Evolutionary conservation across 306 rosid genomes (phyloP), one percentile per base, ranked within the genome.

Genomic region (Astragalus membranaceus): DNA sequence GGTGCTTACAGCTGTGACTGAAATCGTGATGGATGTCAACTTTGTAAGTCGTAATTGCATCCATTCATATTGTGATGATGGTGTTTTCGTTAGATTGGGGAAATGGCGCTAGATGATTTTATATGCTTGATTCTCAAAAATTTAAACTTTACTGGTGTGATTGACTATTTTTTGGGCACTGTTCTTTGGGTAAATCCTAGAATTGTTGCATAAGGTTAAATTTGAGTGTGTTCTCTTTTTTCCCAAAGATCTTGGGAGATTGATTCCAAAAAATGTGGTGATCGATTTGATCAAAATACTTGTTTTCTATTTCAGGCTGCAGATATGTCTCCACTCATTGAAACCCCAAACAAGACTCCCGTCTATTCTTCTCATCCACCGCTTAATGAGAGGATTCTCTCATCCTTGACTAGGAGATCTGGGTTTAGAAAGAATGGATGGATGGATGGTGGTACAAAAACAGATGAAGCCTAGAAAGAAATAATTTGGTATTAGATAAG

Each of bases 321-420:
- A 78, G 87, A 32, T 6, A 94, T 90, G 95, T 56, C 81, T 84
- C 94, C 96, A 54, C 94, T 94, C 8, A 91, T 84, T 64, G 87
- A 70, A 81, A 80, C 87, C 42, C 79, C 83, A 6, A 80, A 14
- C 88, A 87, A 84, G 68, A 62, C 66, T 69, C 35, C 44, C 2
- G 39, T 5, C 62, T 64, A 74, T 16, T 23, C 85, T 55, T 23
- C n/a, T n/a, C n/a, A n/a, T n/a, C n/a, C n/a, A n/a, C n/a, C n/a
- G n/a, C n/a, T n/a, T n/a, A n/a, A n/a, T n/a, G n/a, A n/a, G n/a
- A n/a, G n/a, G n/a, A n/a, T n/a, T n/a, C n/a, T n/a, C n/a, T n/a
- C n/a, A n/a, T n/a, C n/a, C n/a, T n/a, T n/a, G n/a, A n/a, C n/a
- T n/a, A n/a, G n/a, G n/a, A n/a, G n/a, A n/a, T n/a, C n/a, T n/a